Evolutionary conservation across 108 stramenopile species (phyloP).

Genomic region (Aureococcus anophagefferens): DNA sequence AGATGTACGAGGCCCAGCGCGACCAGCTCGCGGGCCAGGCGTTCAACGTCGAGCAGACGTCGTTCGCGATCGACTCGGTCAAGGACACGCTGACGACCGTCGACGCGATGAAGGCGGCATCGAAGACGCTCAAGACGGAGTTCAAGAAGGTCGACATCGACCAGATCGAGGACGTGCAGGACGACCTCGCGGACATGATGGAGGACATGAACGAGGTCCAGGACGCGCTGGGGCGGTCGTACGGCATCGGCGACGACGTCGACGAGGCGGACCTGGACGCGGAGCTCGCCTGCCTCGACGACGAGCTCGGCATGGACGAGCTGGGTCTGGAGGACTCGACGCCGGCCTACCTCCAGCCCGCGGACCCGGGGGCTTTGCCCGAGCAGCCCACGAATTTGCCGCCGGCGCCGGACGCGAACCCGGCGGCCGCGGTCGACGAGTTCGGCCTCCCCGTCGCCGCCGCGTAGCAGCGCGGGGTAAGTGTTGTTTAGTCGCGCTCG

Average conservation of each 20-base stretch:
- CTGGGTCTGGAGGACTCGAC: constrained; percentile 13
- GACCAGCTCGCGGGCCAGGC: constrained; percentile 84
- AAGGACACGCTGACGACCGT: constrained; percentile 83
- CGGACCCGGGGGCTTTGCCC: constrained; percentile 16
- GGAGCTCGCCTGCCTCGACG: constrained; percentile 85
- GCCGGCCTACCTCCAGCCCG: constrained; percentile 22
- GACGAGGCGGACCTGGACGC: constrained; percentile 95
- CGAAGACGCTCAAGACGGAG: constrained; percentile 66
- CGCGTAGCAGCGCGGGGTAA: no score
- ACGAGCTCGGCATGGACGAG: constrained; percentile 76
- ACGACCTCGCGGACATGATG: constrained; percentile 84
- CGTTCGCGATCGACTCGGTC: constrained; percentile 84
- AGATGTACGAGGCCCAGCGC: constrained; percentile 92
- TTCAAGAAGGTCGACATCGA: constrained; percentile 82
- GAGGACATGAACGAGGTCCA: constrained; percentile 90
- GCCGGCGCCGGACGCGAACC: constrained; percentile 12
- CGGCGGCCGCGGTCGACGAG: constrained; percentile 14
- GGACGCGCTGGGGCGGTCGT: constrained; percentile 81
- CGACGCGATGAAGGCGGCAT: constrained; percentile 86
- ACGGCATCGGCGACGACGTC: constrained; percentile 82
- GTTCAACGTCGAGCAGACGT: constrained; percentile 93
- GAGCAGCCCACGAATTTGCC: constrained; percentile 14
- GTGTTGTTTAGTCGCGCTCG: no score
- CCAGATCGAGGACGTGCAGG: constrained; percentile 83
- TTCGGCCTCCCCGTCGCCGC: constrained; percentile 26